phyloP scores from a whole-genome alignment of 2,329 filamentous ascomycete species.

The Emericellopsis cladophorae region DNA sequence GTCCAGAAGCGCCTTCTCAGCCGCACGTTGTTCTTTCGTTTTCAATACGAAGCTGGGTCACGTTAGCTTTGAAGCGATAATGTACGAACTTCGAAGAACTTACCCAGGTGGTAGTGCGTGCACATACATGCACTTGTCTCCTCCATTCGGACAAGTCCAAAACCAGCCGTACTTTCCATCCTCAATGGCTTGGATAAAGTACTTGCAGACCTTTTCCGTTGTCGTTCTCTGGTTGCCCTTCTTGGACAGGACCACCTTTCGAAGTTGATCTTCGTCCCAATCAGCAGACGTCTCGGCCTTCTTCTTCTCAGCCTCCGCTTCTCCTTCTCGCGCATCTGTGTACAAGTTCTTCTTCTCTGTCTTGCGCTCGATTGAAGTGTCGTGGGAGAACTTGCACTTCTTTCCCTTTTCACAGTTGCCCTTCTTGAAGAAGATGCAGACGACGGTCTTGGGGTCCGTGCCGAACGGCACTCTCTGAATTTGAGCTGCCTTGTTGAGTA shows the following conservation, averaged over 20 bases:
- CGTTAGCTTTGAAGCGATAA: conserved; percentile 3
- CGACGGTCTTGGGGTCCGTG: conserved; percentile 92
- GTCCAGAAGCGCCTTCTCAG: conserved; percentile 90
- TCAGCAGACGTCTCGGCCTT: conserved; percentile 88
- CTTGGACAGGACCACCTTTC: conserved; percentile 83
- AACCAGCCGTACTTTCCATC: conserved; percentile 99
- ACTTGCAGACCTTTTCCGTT: conserved; percentile 99
- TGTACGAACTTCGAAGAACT: conserved; percentile 20
- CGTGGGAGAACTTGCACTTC: conserved; percentile 98
- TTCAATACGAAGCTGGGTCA: conserved; percentile 77
- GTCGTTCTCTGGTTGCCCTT: conserved; percentile 93
- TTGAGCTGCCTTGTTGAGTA: conserved; percentile 86
- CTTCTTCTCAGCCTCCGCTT: conserved; percentile 57
- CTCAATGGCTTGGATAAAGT: conserved; percentile 92
- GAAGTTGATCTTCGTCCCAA: conserved; percentile 95
- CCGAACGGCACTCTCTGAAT: conserved; percentile 97
- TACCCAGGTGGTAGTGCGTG: conserved; percentile 91
- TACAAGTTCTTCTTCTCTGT: conserved; percentile 87
- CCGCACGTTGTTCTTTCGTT: conserved; percentile 91
- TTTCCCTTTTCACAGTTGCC: conserved; percentile 93
- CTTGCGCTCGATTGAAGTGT: conserved; percentile 80
- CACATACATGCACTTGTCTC: conserved; percentile 97
- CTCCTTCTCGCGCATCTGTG: conserved; percentile 61
- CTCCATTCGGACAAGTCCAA: conserved; percentile 93
- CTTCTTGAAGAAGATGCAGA: conserved; percentile 96